phyloP scores from a whole-genome alignment of 305 asterid genomes.

The Petunia hybrid region DNA sequence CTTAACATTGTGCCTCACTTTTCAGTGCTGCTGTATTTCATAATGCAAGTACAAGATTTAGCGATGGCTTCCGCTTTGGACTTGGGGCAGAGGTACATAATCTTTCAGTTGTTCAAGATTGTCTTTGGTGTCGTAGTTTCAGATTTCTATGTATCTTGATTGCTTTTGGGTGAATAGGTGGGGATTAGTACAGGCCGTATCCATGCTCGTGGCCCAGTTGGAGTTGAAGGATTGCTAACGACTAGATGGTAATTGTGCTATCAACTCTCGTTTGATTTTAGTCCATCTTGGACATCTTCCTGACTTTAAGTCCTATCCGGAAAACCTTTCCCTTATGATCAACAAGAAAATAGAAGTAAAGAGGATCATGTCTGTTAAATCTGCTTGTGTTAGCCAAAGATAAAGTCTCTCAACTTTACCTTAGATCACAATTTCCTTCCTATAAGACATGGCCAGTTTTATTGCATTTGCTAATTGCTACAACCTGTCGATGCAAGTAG shows the following conservation, averaged over 20 bases:
- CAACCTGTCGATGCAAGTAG: background rate
- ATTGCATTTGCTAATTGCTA: slow-evolving; percentile 10
- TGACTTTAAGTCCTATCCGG: background rate
- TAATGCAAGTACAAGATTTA: slow-evolving; percentile 94
- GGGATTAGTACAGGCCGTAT: slow-evolving; percentile 97
- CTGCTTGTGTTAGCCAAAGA: background rate
- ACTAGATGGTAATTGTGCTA: slow-evolving; percentile 65
- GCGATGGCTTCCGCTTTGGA: slow-evolving; percentile 97
- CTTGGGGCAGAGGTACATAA: slow-evolving; percentile 93
- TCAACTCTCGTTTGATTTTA: slow-evolving; percentile 13
- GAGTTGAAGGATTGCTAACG: slow-evolving; percentile 97
- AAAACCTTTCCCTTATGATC: background rate
- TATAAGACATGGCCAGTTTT: background rate
- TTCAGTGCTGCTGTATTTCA: slow-evolving; percentile 96
- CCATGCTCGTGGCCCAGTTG: slow-evolving; percentile 99
- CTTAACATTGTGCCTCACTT: slow-evolving; percentile 3
- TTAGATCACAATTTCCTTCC: background rate
- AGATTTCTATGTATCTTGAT: slow-evolving; percentile 4
- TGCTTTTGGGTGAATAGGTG: slow-evolving; percentile 59
- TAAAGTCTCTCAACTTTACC: slow-evolving; percentile 23
- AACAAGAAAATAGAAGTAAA: slow-evolving; percentile 18
- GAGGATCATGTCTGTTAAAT: slow-evolving; percentile 14
- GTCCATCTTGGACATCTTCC: background rate
- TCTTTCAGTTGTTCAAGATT: slow-evolving; percentile 22
- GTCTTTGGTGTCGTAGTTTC: slow-evolving; percentile 29